Evolutionary conservation across 805 yeast species (phyloP), one percentile per base, ranked within the genome.

Genomic region (Maudiozyma serrabonitensis): DNA sequence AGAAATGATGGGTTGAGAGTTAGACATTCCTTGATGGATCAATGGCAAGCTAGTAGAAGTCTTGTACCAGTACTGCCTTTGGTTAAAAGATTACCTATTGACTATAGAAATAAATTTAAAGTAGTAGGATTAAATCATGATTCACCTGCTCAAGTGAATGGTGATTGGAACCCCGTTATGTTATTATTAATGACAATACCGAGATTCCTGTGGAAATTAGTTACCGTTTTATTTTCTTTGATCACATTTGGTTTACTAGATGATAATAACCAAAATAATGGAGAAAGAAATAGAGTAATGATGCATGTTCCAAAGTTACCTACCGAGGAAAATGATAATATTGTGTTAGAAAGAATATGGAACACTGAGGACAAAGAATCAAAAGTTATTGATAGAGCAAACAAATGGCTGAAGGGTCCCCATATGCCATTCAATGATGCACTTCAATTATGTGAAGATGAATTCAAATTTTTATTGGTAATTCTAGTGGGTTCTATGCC

Each of bases 121-220:
- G 47, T 56, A 12, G 58, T 61, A 3, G 68, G 67, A 1, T 47
- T 65, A 15, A 50, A 56, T 28, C 50, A 50, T n/a, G 9, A 5
- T 13, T 3, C 26, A 9, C 4, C 26, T 3, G n/a, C 15, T n/a
- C 37, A 16, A 6, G 15, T 13, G 2, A 34, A 26, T 16, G 15
- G 15, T 35, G 38, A 35, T 35, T 35, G 16, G 15, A 54, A 57
- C 13, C 75, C 82, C 2, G 48, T 80, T 6, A 59, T 82, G 56
- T 68, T 81, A 46, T 59, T 82, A 1, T 55, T 84, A 2, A 62
- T 82, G 60, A 52, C 82, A 6, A 63, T 84, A 11, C 90, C 89
- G 12, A 74, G 71, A 49, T 55, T 80, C 2, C n/a, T 64, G 25
- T 39, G 63, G 35, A 56, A 51, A 45, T 28, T 66, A 11, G 56